phyloP scores from a whole-genome alignment of 768 basidiomycete species.

The Suillus decipiens region DNA sequence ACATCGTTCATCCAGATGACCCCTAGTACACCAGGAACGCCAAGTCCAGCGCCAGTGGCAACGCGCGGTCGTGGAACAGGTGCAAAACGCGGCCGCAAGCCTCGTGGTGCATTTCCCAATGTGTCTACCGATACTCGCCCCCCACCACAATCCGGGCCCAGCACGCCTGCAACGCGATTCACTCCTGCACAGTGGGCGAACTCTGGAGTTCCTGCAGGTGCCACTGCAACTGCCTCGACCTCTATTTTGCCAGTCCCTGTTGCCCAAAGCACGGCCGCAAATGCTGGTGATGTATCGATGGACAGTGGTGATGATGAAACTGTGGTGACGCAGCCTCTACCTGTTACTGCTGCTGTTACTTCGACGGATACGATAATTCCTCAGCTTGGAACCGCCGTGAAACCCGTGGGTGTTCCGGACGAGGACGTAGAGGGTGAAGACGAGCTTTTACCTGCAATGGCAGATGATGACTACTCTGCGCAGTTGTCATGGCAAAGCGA shows the following conservation, averaged over 20 bases:
- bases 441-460: conserved; percentile 80
- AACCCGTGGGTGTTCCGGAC: conserved; percentile 26
- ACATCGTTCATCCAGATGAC: conserved; percentile 30
- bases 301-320: conserved; percentile 21
- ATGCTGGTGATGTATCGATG: conserved; percentile 12
- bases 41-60: conserved; percentile 20
- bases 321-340: not conserved
- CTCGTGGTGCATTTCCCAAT: conserved; percentile 40
- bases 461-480: conserved; percentile 86
- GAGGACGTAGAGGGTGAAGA: conserved; percentile 77
- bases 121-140: conserved; percentile 19
- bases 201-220: conserved; percentile 17
- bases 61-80: conserved; percentile 29
- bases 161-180: conserved; percentile 28
- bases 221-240: conserved; percentile 12
- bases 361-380: not conserved
- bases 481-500: conserved; percentile 84
- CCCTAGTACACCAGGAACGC: conserved; percentile 17
- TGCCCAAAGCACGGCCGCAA: conserved; percentile 16
- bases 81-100: conserved; percentile 51
- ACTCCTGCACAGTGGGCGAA: conserved; percentile 43
- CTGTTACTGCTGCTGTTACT: not conserved
- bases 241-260: conserved; percentile 5
- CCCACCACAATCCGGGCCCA: conserved; percentile 15
- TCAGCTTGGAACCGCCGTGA: conserved; percentile 15